A percentile compares a stretch with the other conserved stretches of the same genome.
phyloP scores from a whole-genome alignment of 73 alveolate species.

The Strombidium stylifer region DNA sequence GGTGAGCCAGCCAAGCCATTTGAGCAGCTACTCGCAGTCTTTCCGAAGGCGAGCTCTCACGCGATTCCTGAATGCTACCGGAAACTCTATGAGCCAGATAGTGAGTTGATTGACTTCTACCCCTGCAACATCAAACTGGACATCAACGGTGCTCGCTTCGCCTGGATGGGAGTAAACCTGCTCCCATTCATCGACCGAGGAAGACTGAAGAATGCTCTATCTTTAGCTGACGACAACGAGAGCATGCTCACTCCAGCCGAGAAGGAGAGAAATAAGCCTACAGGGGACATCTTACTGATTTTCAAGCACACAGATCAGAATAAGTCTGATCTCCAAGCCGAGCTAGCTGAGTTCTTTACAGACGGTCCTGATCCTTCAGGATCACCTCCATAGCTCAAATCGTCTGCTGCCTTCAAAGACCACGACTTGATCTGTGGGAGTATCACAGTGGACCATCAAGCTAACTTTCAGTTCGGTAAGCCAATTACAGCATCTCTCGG shows the following conservation, averaged over 20 bases:
- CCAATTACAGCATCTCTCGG: too few relatives aligned
- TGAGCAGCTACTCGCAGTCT: conserved; percentile 91
- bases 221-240: conserved; percentile 19
- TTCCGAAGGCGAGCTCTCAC: conserved; percentile 88
- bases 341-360: not conserved
- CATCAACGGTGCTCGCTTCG: conserved; percentile 95
- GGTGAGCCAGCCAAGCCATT: conserved; percentile 82
- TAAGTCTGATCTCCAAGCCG: conserved; percentile 3
- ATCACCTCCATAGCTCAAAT: too few relatives aligned
- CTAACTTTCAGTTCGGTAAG: too few relatives aligned
- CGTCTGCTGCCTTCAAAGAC: too few relatives aligned
- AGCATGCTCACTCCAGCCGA: not conserved
- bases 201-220: conserved; percentile 69
- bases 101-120: conserved; percentile 97
- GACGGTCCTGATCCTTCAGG: conserved; percentile 1
- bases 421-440: too few relatives aligned
- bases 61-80: conserved; percentile 84
- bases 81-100: conserved; percentile 68
- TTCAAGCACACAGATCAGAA: not conserved
- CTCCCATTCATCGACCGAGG: conserved; percentile 95
- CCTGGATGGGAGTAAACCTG: conserved; percentile 98
- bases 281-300: conserved; percentile 33
- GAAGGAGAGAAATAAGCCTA: conserved; percentile 38
- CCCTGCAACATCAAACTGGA: conserved; percentile 96
- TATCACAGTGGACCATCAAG: too few relatives aligned